These are phyloP conservation scores for Atkinsonella hypoxylon DNA, from an alignment of 2,329 filamentous ascomycete genomes.

Conservation along the genomic window DNA sequence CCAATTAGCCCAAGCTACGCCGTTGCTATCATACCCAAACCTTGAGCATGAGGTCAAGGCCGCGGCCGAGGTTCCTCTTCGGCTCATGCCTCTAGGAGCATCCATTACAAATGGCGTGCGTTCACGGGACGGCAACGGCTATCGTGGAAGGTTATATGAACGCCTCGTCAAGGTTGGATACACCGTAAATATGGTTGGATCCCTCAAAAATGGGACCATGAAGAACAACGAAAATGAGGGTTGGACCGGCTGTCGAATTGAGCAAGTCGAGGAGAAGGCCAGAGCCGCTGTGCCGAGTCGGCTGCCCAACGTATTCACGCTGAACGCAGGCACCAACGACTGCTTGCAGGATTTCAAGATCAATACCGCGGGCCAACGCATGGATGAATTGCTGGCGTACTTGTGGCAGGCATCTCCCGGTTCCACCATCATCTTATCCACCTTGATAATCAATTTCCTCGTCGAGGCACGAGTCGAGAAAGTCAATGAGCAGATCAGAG, in stretches of 20 bases:
- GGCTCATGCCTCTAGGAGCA: constrained; percentile 32
- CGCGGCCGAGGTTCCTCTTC: constrained; percentile 18
- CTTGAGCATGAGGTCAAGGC: neutral
- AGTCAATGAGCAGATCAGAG: constrained; percentile 23
- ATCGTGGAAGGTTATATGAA: constrained; percentile 21
- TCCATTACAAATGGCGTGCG: constrained; percentile 27
- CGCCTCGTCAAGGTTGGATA: constrained; percentile 22
- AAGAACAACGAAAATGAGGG: constrained; percentile 31
- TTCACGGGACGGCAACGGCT: constrained; percentile 28
- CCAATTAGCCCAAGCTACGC: neutral
- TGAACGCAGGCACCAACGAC: constrained; percentile 34
- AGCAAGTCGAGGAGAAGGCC: constrained; percentile 24
- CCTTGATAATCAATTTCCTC: constrained; percentile 23
- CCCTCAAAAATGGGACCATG: constrained; percentile 26
- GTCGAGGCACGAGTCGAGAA: constrained; percentile 16
- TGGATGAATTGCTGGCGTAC: constrained; percentile 23
- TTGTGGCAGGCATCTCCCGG: constrained; percentile 20
- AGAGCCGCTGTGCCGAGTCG: constrained; percentile 16
- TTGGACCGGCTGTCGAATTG: constrained; percentile 29
- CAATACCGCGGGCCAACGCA: constrained; percentile 18
- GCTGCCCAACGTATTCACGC: constrained; percentile 27
- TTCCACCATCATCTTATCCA: constrained; percentile 26
- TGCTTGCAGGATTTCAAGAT: constrained; percentile 22
- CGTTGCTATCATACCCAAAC: neutral
- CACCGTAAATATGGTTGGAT: constrained; percentile 18